phyloP scores from a whole-genome alignment of 176 grass and related monocot genomes.

The Ampelocalamus luodianensis region DNA sequence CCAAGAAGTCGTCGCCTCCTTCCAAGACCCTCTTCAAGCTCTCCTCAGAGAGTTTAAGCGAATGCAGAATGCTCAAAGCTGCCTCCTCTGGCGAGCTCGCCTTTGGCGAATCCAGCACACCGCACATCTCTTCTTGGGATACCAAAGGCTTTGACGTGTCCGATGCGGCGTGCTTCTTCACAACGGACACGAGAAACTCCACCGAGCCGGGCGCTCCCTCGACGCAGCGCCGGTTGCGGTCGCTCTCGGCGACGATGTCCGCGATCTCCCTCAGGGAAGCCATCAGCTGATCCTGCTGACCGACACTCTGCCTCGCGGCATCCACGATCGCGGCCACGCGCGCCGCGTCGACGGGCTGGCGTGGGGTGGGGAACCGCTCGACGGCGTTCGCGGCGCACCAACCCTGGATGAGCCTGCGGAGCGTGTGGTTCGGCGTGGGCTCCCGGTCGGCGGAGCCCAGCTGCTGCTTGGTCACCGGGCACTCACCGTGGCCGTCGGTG shows the following conservation, averaged over 20 bases:
- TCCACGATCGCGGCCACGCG: slow-evolving; percentile 51
- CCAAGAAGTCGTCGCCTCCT: slow-evolving; percentile 37
- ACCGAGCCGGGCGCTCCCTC: slow-evolving; percentile 49
- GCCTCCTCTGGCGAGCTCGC: slow-evolving; percentile 51
- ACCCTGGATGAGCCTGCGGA: slow-evolving; percentile 80
- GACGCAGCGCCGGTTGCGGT: slow-evolving; percentile 63
- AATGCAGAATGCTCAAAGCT: slow-evolving; percentile 61
- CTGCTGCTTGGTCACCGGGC: slow-evolving; percentile 75
- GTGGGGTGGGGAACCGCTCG: slow-evolving; percentile 77
- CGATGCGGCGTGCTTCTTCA: slow-evolving; percentile 28
- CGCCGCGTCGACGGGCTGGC: slow-evolving; percentile 54
- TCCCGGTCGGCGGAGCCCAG: slow-evolving; percentile 56
- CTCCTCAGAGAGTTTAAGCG: slow-evolving; percentile 63
- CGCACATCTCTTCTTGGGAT: slow-evolving; percentile 4
- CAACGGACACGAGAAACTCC: slow-evolving; percentile 54
- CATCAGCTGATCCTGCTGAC: neutral
- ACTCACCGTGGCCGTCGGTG: slow-evolving; percentile 63
- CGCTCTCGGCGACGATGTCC: slow-evolving; percentile 60
- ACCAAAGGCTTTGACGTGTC: neutral
- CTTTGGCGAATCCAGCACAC: neutral
- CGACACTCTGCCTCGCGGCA: slow-evolving; percentile 8
- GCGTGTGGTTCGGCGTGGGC: slow-evolving; percentile 92
- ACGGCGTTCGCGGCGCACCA: slow-evolving; percentile 80
- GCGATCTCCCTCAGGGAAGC: slow-evolving; percentile 56
- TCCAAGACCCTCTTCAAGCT: slow-evolving; percentile 42